Base-by-base conservation (phyloP, 129 eudicot genomes). In the Solidago caesia region DNA sequence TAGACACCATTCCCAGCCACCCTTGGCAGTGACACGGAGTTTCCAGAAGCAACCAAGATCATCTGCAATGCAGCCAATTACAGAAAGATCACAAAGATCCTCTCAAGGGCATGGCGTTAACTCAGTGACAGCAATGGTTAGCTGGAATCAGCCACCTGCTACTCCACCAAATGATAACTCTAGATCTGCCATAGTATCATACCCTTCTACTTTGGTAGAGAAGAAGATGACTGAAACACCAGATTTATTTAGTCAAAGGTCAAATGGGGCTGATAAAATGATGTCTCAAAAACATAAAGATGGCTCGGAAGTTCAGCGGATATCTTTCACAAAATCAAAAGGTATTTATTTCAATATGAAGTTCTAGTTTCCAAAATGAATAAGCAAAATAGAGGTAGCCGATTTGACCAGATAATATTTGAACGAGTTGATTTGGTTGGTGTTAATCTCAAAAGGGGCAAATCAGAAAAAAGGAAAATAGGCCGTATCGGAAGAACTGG, bases 31-130 rank as follows among this genome's bases (percentile, higher is more conserved):
- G 39, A 52, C 67, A 16, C 77, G 58, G 44, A 57, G 56, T 39
- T 75, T 80, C 9, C 83, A 82, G 77, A 80, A 72, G 79, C 85
- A 72, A 77, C 60, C 63, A 2, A 44, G 65, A 55, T 48, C 81
- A 58, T 68, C 77, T 44, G 58, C 59, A 76, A 71, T 66, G 77
- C 80, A 75, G 5, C 72, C 60, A 39, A 39, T 44, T 55, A 45
- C 56, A 8, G 79, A 56, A 51, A 70, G 45, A 53, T 41, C 74
- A 49, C 75, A 51, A n/a, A 46, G 53, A 51, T 11, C 68, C 8
- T 62, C 56, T 46, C 74, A 69, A 39, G 59, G 55, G 42, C 80
- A 82, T 53, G 77, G 67, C 60, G 46, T 67, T 64, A 81, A 55
- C 55, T 49, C 82, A 8, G 29, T 65, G 7, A 70, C 75, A 4